Conservation (phyloP, 83 land plant species). For the Picea abies region DNA sequence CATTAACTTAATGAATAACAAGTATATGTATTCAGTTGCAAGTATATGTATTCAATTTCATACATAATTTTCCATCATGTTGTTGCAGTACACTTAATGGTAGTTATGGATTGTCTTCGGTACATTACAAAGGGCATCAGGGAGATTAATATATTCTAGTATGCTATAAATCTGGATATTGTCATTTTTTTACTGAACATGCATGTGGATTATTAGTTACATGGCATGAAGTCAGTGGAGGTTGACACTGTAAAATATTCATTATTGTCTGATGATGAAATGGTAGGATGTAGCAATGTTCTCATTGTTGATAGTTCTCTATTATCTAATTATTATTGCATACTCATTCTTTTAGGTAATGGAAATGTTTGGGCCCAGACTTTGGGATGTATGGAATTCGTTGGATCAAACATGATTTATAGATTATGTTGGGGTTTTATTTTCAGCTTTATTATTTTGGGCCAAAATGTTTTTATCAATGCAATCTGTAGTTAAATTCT, state of each 20-base stretch:
- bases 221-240: neutral
- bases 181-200: neutral
- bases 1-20: too few relatives aligned
- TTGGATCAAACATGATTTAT: slow-evolving; percentile 73
- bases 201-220: neutral
- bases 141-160: slow-evolving; percentile 91
- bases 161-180: neutral
- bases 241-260: neutral
- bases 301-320: neutral
- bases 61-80: neutral
- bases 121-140: slow-evolving; percentile 78
- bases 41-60: neutral
- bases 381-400: slow-evolving; percentile 91
- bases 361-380: slow-evolving; percentile 91
- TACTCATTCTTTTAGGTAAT: slow-evolving; percentile 53
- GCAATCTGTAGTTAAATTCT: slow-evolving; percentile 1
- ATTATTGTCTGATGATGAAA: neutral
- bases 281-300: neutral
- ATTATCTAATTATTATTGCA: neutral
- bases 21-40: too few relatives aligned
- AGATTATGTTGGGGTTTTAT: neutral
- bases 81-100: slow-evolving; percentile 71
- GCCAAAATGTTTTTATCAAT: neutral
- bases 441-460: neutral
- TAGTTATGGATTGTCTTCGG: slow-evolving; percentile 82